Evolutionary conservation across 805 yeast genomes (phyloP).

Genomic region (Candida cerambycidarum): DNA sequence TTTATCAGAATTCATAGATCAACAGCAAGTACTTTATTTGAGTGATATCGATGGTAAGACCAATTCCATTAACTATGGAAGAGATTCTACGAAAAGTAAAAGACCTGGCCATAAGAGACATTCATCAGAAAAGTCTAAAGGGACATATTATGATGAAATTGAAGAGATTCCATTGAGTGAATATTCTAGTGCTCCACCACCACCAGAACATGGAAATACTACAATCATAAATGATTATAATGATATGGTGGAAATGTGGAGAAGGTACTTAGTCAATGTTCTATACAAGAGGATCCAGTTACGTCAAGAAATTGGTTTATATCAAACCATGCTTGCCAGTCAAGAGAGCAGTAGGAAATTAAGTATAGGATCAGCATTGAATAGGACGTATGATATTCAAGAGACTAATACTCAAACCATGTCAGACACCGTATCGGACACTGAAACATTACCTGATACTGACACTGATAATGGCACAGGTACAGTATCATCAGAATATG

Average conservation of each 20-base stretch:
- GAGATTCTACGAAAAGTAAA: constrained; percentile 17
- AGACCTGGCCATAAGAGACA: constrained; percentile 13
- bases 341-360: constrained; percentile 12
- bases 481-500: background rate
- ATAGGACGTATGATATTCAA: constrained; percentile 10
- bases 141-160: constrained; percentile 9
- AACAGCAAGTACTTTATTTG: constrained; percentile 22
- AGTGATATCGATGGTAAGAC: constrained; percentile 10
- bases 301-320: constrained; percentile 40
- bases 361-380: constrained; percentile 9
- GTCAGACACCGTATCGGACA: background rate
- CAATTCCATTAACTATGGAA: constrained; percentile 12
- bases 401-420: constrained; percentile 8
- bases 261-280: constrained; percentile 32
- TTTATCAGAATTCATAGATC: constrained; percentile 25
- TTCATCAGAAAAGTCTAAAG: constrained; percentile 3
- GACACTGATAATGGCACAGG: no score
- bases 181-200: constrained; percentile 23
- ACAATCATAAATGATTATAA: constrained; percentile 12
- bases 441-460: no score
- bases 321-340: constrained; percentile 24
- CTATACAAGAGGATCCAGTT: constrained; percentile 38
- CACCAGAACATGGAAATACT: constrained; percentile 25
- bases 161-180: constrained; percentile 17
- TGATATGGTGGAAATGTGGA: constrained; percentile 27